Percentiles rank a stretch among this genome's conserved stretches.
phyloP scores from a whole-genome alignment of 352 stramenopile species.

The Globisporangium canariense region DNA sequence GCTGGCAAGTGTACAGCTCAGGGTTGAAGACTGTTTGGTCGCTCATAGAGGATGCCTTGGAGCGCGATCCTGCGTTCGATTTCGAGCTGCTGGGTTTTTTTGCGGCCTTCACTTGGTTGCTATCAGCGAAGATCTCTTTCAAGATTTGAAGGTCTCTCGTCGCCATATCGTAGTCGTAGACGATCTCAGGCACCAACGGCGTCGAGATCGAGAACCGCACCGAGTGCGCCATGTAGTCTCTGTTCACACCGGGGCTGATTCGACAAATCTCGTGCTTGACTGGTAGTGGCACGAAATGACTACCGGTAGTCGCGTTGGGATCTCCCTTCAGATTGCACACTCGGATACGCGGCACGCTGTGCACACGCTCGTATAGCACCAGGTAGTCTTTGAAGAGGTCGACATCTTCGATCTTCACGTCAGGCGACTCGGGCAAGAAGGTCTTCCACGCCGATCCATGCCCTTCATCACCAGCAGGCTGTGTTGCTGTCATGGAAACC shows the following conservation, averaged over 20 bases:
- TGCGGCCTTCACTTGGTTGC: background rate
- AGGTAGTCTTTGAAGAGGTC: constrained; percentile 80
- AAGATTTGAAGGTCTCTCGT: constrained; percentile 38
- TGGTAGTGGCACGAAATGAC: constrained; percentile 57
- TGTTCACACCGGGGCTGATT: constrained; percentile 78
- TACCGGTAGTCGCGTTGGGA: constrained; percentile 1
- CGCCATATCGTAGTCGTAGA: constrained; percentile 78
- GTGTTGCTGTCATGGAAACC: constrained; percentile 5
- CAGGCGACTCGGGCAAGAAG: constrained; percentile 44
- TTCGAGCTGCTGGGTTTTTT: background rate
- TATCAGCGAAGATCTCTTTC: constrained; percentile 47
- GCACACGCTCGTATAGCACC: constrained; percentile 78
- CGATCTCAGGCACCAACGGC: constrained; percentile 66
- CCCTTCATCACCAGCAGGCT: constrained; percentile 4
- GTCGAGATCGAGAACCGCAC: constrained; percentile 77
- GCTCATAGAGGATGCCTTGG: background rate
- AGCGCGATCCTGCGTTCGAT: constrained; percentile 1
- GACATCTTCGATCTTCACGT: constrained; percentile 88
- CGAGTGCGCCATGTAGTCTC: constrained; percentile 51
- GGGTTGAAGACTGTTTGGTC: constrained; percentile 14
- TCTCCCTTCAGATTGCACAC: constrained; percentile 31
- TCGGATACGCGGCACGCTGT: constrained; percentile 71
- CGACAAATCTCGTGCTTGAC: constrained; percentile 51
- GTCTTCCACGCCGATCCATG: constrained; percentile 30
- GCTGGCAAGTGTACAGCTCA: constrained; percentile 39